Base-by-base conservation (phyloP, 2,329 filamentous ascomycete species). In the Blumeria hordei region DNA sequence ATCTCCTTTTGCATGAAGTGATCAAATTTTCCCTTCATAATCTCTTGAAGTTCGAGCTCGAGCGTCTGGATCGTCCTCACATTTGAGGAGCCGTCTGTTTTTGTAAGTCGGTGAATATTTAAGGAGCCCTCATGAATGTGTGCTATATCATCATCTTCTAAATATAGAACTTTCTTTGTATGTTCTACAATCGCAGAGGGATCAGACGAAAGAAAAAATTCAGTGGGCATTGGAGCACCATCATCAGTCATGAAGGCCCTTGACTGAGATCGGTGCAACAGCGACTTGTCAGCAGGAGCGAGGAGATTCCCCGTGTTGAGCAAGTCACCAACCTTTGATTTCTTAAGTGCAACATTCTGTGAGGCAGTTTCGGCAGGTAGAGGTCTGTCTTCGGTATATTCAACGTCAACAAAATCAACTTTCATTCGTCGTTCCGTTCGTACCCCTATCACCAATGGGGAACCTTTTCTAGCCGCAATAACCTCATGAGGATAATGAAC, bases 1-100 rank as follows among this genome's bases (percentile, higher is more conserved):
- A 98, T 98, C 71, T 98, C 92, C 80, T 98, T 98, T 70, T 98
- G 92, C 92, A 98, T 98, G 77, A 95, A 98, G 74, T 98, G 92
- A 70, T 98, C 92, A 71, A 96, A 98, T 69, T 92, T 93, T 71
- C 92, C 92, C 83, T 98, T 98, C 92, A 98, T 98, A 72, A 98
- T 98, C 75, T 98, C 88, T 75, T 98, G 92, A 60, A 98, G 83
- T 76, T 98, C 88, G 53, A 98, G 85, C 76, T 98, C 92, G 56
- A 98, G 80, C 55, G 92, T 98, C 77, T 98, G 92, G 69, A 98
- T 98, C 64, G 85, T 87, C 69, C 92, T 88, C 63, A 96, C 88
- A 67, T 96, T 95, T 71, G 87, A 94, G 67, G 85, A 88, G 62
- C 90, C 90, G 68, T 96, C 90, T 63, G 88, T 84, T 80, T 96